These are phyloP conservation scores for Thyridium curvatum DNA, from an alignment of 2,329 filamentous ascomycete species.

Conservation along the genomic window DNA sequence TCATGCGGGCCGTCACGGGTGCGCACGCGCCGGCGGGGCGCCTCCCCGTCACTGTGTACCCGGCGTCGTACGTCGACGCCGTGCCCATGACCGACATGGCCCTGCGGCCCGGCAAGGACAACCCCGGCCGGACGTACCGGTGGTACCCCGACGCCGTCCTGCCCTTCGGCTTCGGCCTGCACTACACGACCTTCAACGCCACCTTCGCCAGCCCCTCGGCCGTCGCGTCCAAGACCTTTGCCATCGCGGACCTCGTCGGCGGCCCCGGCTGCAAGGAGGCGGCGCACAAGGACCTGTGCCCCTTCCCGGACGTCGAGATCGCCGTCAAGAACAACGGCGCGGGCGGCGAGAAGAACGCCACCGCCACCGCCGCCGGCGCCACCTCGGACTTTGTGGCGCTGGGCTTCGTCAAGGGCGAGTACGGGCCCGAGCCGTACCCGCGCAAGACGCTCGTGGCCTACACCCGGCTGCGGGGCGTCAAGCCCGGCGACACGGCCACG, in stretches of 20 bases:
- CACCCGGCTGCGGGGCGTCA: conserved; percentile 29
- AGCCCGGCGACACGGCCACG: conserved; percentile 18
- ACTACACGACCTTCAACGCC: conserved; percentile 46
- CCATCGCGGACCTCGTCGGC: conserved; percentile 26
- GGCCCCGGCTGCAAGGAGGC: conserved; percentile 24
- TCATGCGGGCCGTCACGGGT: conserved; percentile 48
- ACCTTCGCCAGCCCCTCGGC: conserved; percentile 6
- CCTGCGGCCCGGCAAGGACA: conserved; percentile 38
- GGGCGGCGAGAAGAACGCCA: too few species aligned
- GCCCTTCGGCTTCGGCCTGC: conserved; percentile 47
- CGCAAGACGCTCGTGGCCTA: conserved; percentile 45
- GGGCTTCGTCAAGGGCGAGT: conserved; percentile 35
- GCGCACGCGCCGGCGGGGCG: conserved; percentile 43
- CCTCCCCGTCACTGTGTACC: conserved; percentile 50
- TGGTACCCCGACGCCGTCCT: conserved; percentile 45
- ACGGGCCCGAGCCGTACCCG: conserved; percentile 40
- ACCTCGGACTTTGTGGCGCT: conserved; percentile 46
- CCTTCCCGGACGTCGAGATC: conserved; percentile 32
- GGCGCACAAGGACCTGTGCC: conserved; percentile 32
- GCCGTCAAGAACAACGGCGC: conserved; percentile 35
- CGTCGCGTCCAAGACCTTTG: conserved; percentile 6
- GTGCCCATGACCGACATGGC: conserved; percentile 51
- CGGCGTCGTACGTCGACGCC: conserved; percentile 39
- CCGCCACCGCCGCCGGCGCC: conserved; percentile 28
- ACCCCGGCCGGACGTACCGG: conserved; percentile 42